Base-by-base conservation (phyloP, 1,284 basidiomycete species). In the Pisolithus thermaeus region DNA sequence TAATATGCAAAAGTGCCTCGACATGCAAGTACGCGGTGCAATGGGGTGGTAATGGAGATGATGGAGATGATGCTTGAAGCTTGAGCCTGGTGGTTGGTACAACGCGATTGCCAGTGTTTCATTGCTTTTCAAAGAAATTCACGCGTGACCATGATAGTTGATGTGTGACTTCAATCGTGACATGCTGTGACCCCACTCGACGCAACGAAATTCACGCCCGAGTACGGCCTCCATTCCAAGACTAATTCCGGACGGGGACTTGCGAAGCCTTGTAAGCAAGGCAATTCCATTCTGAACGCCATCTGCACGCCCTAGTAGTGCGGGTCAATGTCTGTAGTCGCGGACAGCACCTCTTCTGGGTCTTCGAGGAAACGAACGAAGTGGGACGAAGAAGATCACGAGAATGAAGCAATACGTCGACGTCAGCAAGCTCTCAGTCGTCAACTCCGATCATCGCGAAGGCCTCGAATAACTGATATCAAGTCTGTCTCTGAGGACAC, bases 341-440 rank as follows among this genome's bases (percentile, higher is more conserved):
- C 52, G 45, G 53, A 59, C 14, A 35, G 23, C 41, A 40, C 48
- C 27, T 61, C 73, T 6, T 72, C 73, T 20, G 75, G 77, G 1
- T 74, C 79, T 1, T 78, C 78, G 25, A 74, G 78, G 52, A 88
- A 86, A 67, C 76, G 84, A 25, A 85, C 86, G 12, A 87, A 84
- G 67, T 89, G 86, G 85, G 82, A 86, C 42, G 71, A 73, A 49
- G 71, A 76, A 30, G 73, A 73, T 18, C 73, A 72, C 9, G 72
- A 75, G 4, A 67, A 71, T 1, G 68, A 69, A 41, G 58, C 61
- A 48, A 58, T 62, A 16, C 59, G 66, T 14, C 58, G 57, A 18
- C 56, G 59, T 27, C 66, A 70, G 37, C 66, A 67, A 35, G 66
- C 69, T 41, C 68, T 73, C 9, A 83, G 78, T 64, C 78, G 78